These are phyloP conservation scores for Silene noctiflora DNA, from an alignment of 179 eudicot genomes.

Conservation along the genomic window DNA sequence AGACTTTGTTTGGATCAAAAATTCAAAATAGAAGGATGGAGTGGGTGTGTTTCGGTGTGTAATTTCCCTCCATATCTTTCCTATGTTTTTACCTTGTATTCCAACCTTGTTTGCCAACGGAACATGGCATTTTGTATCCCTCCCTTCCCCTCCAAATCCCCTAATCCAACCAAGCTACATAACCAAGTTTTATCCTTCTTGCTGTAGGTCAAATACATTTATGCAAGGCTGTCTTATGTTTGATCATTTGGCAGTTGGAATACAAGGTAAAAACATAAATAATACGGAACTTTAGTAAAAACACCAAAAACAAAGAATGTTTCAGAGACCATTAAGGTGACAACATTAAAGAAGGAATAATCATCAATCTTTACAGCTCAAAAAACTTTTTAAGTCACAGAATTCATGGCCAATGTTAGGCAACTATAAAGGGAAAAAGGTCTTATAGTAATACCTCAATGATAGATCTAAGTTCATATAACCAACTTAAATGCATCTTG, in stretches of 20 bases:
- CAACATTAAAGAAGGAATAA: not conserved
- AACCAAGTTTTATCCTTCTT: no score
- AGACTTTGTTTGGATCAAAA: not conserved
- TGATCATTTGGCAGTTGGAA: not conserved
- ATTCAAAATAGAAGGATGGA: no score
- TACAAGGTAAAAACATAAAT: not conserved
- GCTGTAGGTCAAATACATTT: no score
- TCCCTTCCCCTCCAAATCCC: no score
- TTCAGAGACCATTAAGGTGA: not conserved
- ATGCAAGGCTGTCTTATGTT: not conserved
- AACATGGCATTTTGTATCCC: no score
- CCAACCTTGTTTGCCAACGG: no score
- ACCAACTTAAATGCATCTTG: conserved; percentile 5
- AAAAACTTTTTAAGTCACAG: not conserved
- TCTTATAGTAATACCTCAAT: not conserved
- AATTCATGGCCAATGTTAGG: not conserved
- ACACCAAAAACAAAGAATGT: not conserved
- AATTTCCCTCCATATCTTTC: no score
- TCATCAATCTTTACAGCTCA: conserved; percentile 2
- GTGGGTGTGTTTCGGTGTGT: no score
- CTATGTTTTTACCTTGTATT: no score
- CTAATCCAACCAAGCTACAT: no score
- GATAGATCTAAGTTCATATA: not conserved
- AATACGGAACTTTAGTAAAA: no score
- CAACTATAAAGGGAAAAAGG: not conserved